Evolutionary conservation across 352 stramenopile genomes (phyloP).

Genomic region (Phytophthora podocarpi): DNA sequence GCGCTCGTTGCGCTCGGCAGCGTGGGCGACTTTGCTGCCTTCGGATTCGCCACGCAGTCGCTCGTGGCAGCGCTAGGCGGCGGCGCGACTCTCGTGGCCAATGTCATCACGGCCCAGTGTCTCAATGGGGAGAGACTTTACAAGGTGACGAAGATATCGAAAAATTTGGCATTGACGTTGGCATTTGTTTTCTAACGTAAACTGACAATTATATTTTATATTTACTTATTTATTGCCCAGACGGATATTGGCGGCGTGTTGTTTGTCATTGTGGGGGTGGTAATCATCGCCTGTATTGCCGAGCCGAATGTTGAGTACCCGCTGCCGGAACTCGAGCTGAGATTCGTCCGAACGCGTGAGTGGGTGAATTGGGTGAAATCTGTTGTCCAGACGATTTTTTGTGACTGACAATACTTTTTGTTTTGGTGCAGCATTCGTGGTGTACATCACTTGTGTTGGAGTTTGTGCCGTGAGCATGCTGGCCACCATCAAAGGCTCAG

Average conservation of each 20-base stretch:
- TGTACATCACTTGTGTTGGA: conserved; percentile 82
- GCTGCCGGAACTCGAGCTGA: conserved; percentile 79
- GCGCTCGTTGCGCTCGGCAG: conserved; percentile 80
- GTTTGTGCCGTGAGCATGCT: conserved; percentile 83
- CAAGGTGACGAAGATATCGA: no score
- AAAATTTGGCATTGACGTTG: no score
- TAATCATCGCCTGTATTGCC: conserved; percentile 87
- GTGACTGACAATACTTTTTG: not conserved
- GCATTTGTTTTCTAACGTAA: conserved; percentile 4
- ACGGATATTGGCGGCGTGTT: conserved; percentile 84
- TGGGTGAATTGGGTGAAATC: not conserved
- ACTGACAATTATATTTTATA: conserved; percentile 5
- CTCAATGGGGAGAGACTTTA: conserved; percentile 83
- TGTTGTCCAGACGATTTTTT: not conserved
- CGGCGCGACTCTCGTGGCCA: conserved; percentile 86
- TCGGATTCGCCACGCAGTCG: conserved; percentile 90
- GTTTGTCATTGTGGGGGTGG: conserved; percentile 87
- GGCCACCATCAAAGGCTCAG: conserved; percentile 88
- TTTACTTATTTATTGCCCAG: conserved; percentile 26
- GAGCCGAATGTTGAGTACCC: conserved; percentile 89
- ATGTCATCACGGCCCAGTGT: conserved; percentile 88
- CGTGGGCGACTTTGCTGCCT: conserved; percentile 88
- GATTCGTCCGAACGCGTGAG: conserved; percentile 78
- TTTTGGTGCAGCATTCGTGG: conserved; percentile 55
- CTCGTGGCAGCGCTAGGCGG: conserved; percentile 87